Evolutionary conservation across 2,329 filamentous ascomycete genomes (phyloP).

Genomic region (Hymenoscyphus scutula): DNA sequence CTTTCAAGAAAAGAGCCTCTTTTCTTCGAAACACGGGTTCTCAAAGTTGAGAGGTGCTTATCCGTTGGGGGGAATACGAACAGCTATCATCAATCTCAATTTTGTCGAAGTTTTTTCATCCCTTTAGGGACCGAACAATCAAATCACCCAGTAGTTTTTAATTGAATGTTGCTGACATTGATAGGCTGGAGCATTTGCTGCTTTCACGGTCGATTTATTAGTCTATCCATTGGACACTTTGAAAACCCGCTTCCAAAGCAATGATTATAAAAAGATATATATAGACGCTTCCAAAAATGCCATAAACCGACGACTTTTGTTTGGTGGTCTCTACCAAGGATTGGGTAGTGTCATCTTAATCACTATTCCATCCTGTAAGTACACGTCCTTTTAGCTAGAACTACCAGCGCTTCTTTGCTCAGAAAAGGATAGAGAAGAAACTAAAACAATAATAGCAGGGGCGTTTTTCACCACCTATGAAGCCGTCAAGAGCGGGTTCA

Average conservation of each 20-base stretch:
- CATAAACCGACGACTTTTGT: conserved; percentile 54
- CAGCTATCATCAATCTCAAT: too few species aligned
- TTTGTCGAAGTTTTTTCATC: too few species aligned
- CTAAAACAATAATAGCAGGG: conserved; percentile 55
- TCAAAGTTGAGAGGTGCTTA: too few species aligned
- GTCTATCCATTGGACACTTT: conserved; percentile 79
- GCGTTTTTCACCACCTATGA: conserved; percentile 92
- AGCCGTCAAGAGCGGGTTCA: conserved; percentile 64
- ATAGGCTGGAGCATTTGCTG: conserved; percentile 80
- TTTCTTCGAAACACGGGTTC: too few species aligned
- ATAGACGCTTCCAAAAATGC: conserved; percentile 54
- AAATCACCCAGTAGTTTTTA: neutral
- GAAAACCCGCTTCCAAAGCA: conserved; percentile 81
- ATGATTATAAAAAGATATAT: conserved; percentile 68
- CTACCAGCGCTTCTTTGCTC: neutral
- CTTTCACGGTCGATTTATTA: conserved; percentile 80
- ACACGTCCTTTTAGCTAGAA: neutral
- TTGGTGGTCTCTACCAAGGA: conserved; percentile 81
- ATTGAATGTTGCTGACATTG: conserved; percentile 15
- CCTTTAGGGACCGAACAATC: too few species aligned
- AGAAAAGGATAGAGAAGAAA: neutral
- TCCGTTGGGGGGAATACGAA: too few species aligned
- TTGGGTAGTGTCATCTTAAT: conserved; percentile 81
- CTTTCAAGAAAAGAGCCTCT: too few species aligned
- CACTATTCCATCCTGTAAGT: conserved; percentile 78